Base-by-base conservation (phyloP, 352 stramenopile species). In the Phytophthora brassicae region DNA sequence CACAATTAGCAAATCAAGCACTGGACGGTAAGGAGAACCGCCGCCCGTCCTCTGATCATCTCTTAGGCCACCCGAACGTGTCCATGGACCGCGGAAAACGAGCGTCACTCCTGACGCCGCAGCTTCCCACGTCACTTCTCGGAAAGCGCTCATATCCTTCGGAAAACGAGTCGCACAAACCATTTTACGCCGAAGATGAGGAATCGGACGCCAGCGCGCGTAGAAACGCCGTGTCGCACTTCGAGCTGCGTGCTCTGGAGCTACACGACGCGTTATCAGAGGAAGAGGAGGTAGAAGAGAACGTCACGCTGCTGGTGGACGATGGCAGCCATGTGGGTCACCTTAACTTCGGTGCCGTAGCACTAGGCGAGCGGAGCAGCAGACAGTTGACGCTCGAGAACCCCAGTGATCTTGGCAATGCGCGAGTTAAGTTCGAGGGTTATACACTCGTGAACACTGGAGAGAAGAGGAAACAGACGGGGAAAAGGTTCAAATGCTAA, bases 361-460 rank as follows among this genome's bases (percentile, higher is more conserved):
- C 72, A 1, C 28, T 88, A 2, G 78, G 78, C 14, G 64, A 81
- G n/a, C 61, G 60, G 19, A 81, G 74, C 24, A 88, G 62, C 17
- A 43, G 84, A 28, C 57, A 74, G 47, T 56, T 94, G 20, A 82
- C 58, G 6, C 57, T 94, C 16, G 45, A 68, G 54, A 94, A 94
- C 33, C 61, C 82, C 6, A 88, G 70, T 54, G 77, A 88, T 17
- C 26, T 72, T 20, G 74, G 77, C 20, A 86, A 83, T 47, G 81
- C 76, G 7, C 75, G 80, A 19, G 62, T 94, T 41, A 86, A 90
- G 46, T 88, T 88, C 45, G 81, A 90, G 58, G 81, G 84, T 7
- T 88, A 85, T 60, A 17, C 59, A 2, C 64, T 90, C 16, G 43
- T 69, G n/a, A 68, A 33, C 8, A 60, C 42, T 12, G 56, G 31